Evolutionary conservation across 2,329 filamentous ascomycete species (phyloP), one percentile per base, ranked within the genome.

Genomic region (Davidsoniella australis): DNA sequence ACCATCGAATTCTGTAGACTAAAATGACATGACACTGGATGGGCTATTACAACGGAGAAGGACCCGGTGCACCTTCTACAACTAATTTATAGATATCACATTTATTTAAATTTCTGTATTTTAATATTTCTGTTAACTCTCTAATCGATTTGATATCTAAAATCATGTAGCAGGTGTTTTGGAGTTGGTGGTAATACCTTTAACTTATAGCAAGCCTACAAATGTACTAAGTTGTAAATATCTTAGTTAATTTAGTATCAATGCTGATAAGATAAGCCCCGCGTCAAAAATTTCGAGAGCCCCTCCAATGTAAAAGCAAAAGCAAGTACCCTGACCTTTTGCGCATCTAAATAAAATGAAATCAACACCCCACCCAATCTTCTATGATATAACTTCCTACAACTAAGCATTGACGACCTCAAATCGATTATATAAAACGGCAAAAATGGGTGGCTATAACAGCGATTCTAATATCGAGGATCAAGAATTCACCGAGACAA

Each of bases 381-480:
- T 45, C 24, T 43, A n/a, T 44, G 41, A 23, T 9, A 26, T 20
- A 44, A 44, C n/a, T 9, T 18, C 41, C 10, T 23, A 10, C n/a
- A 33, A 33, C 29, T 33, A 9, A 24, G 41, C 24, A 8, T 24
- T 42, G 24, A 12, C 29, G 20, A 55, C 45, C 38, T 26, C 24
- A 24, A 26, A 49, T 39, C 37, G 16, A 38, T 5, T 12, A 26
- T 23, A 43, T 20, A 4, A 17, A 14, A 43, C 3, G 33, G 24
- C 26, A 18, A 46, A 51, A 38, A 88, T 87, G 83, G 71, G 80
- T 51, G 71, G 77, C 14, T 93, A 94, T 66, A 86, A 94, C 58
- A 93, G 85, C 61, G 88, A 95, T 58, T 89, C 85, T 0, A 78
- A 71, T 24, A 83, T 76, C 41, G 80, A 78, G 50, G 72, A 78